Conservation (phyloP, 2,329 filamentous ascomycete genomes). For the Ophiocordyceps camponoti-rufipedis region DNA sequence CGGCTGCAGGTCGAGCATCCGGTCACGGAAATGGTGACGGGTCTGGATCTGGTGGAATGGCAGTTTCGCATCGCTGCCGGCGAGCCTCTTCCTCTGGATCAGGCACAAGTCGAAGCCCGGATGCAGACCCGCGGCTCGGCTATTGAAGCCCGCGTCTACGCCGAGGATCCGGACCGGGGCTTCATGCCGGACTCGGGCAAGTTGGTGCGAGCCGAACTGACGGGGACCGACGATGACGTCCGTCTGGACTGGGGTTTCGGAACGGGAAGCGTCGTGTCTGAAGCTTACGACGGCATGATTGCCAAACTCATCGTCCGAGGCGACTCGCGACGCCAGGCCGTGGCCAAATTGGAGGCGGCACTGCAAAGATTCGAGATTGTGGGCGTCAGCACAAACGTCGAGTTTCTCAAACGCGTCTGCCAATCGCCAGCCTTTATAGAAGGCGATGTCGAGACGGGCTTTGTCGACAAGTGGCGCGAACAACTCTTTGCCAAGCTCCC, state of each 20-base stretch:
- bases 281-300: conserved; percentile 97
- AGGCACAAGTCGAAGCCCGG: conserved; percentile 48
- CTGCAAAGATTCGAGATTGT: conserved; percentile 84
- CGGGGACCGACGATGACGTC: conserved; percentile 43
- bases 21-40: conserved; percentile 57
- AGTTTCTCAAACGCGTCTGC: conserved; percentile 84
- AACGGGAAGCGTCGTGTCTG: conserved; percentile 77
- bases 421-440: conserved; percentile 63
- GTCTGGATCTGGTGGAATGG: conserved; percentile 75
- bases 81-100: conserved; percentile 36
- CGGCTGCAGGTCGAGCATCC: conserved; percentile 93
- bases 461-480: conserved; percentile 73
- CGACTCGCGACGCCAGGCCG: conserved; percentile 56
- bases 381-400: conserved; percentile 85
- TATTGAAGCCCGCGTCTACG: conserved; percentile 92
- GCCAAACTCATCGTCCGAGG: conserved; percentile 90
- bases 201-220: conserved; percentile 63
- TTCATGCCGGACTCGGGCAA: conserved; percentile 91
- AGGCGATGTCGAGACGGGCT: conserved; percentile 87
- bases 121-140: conserved; percentile 68
- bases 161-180: conserved; percentile 78
- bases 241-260: conserved; percentile 89
- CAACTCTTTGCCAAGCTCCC: conserved; percentile 53
- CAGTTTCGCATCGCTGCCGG: conserved; percentile 61
- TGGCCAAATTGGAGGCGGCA: conserved; percentile 65